These are phyloP conservation scores for Colletotrichum incanum DNA, from an alignment of 2,329 filamentous ascomycete genomes.

Conservation along the genomic window DNA sequence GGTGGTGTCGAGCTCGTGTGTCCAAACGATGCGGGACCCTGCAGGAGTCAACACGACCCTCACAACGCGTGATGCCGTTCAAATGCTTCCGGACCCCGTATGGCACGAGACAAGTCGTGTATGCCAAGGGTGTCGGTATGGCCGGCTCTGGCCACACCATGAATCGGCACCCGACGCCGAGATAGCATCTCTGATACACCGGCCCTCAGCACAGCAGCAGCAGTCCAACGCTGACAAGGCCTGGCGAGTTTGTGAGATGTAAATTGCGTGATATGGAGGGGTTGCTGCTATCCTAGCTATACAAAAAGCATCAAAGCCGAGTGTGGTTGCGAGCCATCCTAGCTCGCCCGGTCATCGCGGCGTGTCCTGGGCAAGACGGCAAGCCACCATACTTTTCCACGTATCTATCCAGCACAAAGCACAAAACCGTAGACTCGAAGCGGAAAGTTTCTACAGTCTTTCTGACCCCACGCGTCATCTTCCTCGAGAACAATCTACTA, in stretches of 20 bases:
- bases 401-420: slow-evolving; percentile 2
- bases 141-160: neutral
- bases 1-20: neutral
- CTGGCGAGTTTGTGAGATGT: neutral
- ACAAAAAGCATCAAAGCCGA: slow-evolving; percentile 30
- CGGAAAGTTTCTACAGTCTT: neutral
- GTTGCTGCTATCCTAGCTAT: slow-evolving; percentile 29
- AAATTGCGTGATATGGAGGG: slow-evolving; percentile 7
- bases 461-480: neutral
- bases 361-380: slow-evolving; percentile 19
- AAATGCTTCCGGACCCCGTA: neutral
- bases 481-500: neutral
- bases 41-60: neutral
- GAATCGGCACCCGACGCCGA: neutral
- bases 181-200: neutral
- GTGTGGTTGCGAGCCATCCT: slow-evolving; percentile 17
- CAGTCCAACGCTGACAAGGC: neutral
- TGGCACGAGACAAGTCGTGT: neutral
- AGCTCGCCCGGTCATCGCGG: slow-evolving; percentile 22
- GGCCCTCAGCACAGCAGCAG: neutral
- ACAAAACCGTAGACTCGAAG: neutral
- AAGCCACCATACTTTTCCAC: neutral
- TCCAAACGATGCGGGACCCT: neutral
- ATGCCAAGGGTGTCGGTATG: neutral
- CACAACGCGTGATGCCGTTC: neutral